Conservation (phyloP, 2,329 filamentous ascomycete species). For the Fusarium ambrosium region DNA sequence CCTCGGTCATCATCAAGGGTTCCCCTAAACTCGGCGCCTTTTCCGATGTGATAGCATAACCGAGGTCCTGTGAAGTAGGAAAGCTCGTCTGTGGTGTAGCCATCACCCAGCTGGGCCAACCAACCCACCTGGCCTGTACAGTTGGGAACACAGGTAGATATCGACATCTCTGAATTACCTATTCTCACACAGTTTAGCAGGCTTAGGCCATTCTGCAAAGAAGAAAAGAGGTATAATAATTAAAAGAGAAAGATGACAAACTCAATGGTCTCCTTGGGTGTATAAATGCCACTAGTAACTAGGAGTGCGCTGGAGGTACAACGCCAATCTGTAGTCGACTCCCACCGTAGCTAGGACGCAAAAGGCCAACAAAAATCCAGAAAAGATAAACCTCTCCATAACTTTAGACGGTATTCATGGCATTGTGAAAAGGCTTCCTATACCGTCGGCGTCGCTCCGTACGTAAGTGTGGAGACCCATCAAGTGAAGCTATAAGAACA, state of each 20-base stretch:
- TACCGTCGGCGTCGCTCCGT: background rate
- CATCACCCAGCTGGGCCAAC: background rate
- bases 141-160: too few relatives aligned
- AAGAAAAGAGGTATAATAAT: background rate
- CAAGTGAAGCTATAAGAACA: conserved; percentile 2
- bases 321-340: background rate
- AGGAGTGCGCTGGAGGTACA: background rate
- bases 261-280: background rate
- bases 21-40: background rate
- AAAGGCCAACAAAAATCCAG: background rate
- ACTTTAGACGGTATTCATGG: background rate
- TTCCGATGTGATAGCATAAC: background rate
- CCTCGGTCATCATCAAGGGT: too few relatives aligned
- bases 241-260: background rate
- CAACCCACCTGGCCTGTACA: background rate
- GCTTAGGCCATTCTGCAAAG: background rate
- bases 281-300: background rate
- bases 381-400: background rate
- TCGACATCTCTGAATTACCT: background rate
- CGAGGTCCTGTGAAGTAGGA: background rate
- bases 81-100: background rate
- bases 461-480: background rate
- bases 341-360: background rate
- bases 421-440: background rate
- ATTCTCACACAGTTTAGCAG: background rate